Percentiles rank a stretch among this genome's conserved stretches.
phyloP scores from a whole-genome alignment of 345 rosid species.

The Corchorus olitorius region DNA sequence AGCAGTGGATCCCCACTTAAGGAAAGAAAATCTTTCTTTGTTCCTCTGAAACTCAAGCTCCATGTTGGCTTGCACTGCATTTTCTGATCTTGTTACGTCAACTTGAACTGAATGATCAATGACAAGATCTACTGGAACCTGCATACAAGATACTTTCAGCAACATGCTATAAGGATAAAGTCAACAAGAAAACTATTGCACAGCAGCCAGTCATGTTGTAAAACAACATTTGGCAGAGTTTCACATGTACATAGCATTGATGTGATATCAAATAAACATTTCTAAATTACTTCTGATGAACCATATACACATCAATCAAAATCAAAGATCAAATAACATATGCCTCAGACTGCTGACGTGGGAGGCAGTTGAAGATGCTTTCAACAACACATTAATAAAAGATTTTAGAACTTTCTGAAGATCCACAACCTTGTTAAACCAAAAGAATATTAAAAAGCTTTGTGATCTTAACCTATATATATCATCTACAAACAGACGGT shows the following conservation, averaged over 20 bases:
- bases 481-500: not conserved
- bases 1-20: conserved; percentile 96
- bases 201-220: not conserved
- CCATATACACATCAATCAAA: not conserved
- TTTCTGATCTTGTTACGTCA: conserved; percentile 92
- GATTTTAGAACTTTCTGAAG: not conserved
- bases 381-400: not conserved
- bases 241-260: not conserved
- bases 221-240: not conserved
- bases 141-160: conserved; percentile 24
- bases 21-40: conserved; percentile 96
- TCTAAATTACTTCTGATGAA: not conserved
- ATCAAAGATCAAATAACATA: not conserved
- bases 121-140: conserved; percentile 98
- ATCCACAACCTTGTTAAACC: not conserved
- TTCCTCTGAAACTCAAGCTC: conserved; percentile 94
- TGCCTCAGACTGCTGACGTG: not conserved
- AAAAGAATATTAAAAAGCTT: not conserved
- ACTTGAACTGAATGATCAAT: conserved; percentile 99
- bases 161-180: not conserved
- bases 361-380: not conserved
- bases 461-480: not conserved
- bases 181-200: conserved; percentile 2
- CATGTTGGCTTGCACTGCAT: conserved; percentile 97
- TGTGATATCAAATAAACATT: not conserved